Percentiles rank a stretch among this genome's conserved stretches.
Evolutionary conservation across 805 yeast genomes (phyloP).

Genomic region (Sugiyamaella chiloensis): DNA sequence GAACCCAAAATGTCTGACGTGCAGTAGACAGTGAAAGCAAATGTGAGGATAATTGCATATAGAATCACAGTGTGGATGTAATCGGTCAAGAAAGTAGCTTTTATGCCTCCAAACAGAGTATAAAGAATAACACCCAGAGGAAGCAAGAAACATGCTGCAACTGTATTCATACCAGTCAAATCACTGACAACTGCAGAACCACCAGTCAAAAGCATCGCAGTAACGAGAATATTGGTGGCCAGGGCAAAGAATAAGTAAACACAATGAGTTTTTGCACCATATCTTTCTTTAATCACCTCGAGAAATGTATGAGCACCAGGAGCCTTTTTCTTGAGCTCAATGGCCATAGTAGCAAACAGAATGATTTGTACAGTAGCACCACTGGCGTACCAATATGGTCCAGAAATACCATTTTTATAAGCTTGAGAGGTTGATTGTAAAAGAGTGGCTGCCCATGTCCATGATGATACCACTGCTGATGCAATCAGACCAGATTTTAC

Average conservation of each 20-base stretch:
- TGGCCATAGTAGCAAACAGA: conserved; percentile 80
- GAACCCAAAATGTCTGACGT: conserved; percentile 71
- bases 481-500: conserved; percentile 82
- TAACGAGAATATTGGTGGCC: conserved; percentile 84
- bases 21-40: conserved; percentile 77
- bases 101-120: conserved; percentile 77
- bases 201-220: conserved; percentile 89
- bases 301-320: conserved; percentile 90
- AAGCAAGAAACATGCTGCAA: conserved; percentile 76
- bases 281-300: conserved; percentile 78
- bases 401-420: conserved; percentile 72
- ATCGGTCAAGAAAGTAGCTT: conserved; percentile 78
- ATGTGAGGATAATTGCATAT: conserved; percentile 71
- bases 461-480: conserved; percentile 86
- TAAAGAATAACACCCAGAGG: conserved; percentile 78
- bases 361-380: conserved; percentile 91
- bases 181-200: conserved; percentile 81
- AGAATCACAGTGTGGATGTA: conserved; percentile 79
- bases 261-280: conserved; percentile 71
- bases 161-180: conserved; percentile 78
- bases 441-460: conserved; percentile 92
- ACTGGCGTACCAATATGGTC: conserved; percentile 81
- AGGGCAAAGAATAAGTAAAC: conserved; percentile 67
- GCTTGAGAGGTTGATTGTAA: conserved; percentile 75
- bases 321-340: conserved; percentile 83